Base-by-base conservation (phyloP, 768 basidiomycete genomes). In the Coprinopsis marcescibilis region DNA sequence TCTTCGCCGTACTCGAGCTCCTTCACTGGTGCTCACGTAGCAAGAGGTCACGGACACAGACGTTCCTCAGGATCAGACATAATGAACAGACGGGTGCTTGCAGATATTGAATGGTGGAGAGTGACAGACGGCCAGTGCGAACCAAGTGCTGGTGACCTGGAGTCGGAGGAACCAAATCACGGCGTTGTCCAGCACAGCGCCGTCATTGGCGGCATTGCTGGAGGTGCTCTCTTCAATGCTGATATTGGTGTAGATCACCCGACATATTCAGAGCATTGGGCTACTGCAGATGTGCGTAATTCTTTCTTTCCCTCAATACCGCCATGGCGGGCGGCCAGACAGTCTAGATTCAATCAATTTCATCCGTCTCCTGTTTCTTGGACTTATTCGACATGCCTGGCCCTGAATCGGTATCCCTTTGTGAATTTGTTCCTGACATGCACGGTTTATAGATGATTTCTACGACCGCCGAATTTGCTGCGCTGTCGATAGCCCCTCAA, bases 31-130 rank as follows among this genome's bases (percentile, higher is more conserved):
- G 40, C 52, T n/a, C 50, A 58, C 46, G 64, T 58, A 43, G 57
- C 57, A 44, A 64, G 69, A 25, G 66, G 67, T 19, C 65, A 71
- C 48, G 66, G 77, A 33, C 65, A 76, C 48, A 76, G 83, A 58
- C 80, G 86, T 50, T 76, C 83, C 11, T 80, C 81, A 17, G 83
- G 78, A 51, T 85, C 85, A 55, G 81, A 85, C 59, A 77, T 76
- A 27, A 63, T 61, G 54, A 70, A 63, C 53, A 75, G 88, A 60
- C 75, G 85, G 55, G 85, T 90, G 55, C 74, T 90, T 51, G 87
- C 85, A 26, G 88, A 90, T 69, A 83, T 90, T 58, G 87, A 89
- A 62, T 90, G 88, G 87, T 89, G 87, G 87, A 77, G 72, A 57
- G 86, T 89, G 54, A 68, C 76, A 52, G 85, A 81, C 50, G 81